These are phyloP conservation scores for Arctium lappa DNA, from an alignment of 129 eudicot genomes.

Conservation along the genomic window DNA sequence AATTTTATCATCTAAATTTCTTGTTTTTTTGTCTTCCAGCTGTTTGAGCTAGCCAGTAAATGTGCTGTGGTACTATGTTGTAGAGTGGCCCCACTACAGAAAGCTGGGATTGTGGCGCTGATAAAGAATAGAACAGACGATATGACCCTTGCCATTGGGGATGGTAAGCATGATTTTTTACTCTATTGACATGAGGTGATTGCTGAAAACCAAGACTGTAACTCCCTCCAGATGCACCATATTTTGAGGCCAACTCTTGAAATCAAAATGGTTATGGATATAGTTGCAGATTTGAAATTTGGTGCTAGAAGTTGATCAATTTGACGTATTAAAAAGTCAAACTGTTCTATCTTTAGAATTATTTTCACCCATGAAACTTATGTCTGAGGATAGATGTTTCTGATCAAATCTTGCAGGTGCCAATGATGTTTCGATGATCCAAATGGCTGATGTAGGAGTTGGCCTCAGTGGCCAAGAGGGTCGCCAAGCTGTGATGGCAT, in stretches of 20 bases:
- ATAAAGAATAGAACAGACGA: conserved; percentile 83
- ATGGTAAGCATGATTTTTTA: conserved; percentile 49
- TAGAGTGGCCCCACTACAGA: conserved; percentile 96
- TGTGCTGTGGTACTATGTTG: conserved; percentile 91
- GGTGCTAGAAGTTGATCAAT: not conserved
- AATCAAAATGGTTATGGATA: not conserved
- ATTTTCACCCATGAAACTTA: not conserved
- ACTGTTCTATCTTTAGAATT: not conserved
- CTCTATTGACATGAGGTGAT: not conserved
- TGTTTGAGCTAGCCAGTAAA: conserved; percentile 59
- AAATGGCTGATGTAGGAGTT: conserved; percentile 98
- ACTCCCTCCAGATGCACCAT: not conserved
- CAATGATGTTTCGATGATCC: conserved; percentile 99
- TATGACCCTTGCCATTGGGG: conserved; percentile 98
- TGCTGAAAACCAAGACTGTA: not conserved
- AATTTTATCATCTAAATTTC: not conserved
- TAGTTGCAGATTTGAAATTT: not conserved
- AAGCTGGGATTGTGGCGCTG: conserved; percentile 93
- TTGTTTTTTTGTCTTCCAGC: conserved; percentile 41
- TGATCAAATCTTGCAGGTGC: conserved; percentile 57
- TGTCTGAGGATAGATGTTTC: not conserved
- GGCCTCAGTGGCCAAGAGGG: conserved; percentile 99
- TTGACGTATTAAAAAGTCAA: not conserved
- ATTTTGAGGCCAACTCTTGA: not conserved
- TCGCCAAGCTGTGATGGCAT: conserved; percentile 99